Evolutionary conservation across 805 yeast genomes (phyloP), one percentile per base, ranked within the genome.

Genomic region (Wickerhamomyces ciferrii): DNA sequence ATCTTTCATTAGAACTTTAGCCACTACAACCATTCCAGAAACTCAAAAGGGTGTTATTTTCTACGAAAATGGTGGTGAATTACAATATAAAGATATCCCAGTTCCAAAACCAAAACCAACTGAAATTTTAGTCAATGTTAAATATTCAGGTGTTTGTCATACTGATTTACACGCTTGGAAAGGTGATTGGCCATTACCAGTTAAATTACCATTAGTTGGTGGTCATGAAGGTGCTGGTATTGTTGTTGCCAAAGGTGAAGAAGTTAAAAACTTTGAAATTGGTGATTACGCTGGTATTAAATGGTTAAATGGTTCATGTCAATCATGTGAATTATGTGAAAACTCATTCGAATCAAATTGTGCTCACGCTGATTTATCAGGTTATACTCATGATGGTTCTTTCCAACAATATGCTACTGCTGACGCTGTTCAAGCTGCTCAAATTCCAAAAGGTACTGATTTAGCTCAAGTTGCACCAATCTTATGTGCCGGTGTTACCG

Each of bases 361-460:
- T 68, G 91, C 91, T 87, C 43, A 71, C 78, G 67, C 79, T 65
- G 60, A 79, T 54, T 75, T 87, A 62, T 83, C 91, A 19, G 96
- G 96, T 55, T 87, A 85, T 78, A 84, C 90, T 32, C 89, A 83
- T 61, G 92, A 88, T 66, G 96, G 96, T 53, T 81, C 94, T 19
- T 87, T 88, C 83, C 96, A 88, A 68, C 87, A 87, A 69, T 88
- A 87, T 65, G 89, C 89, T 42, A 81, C 91, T 42, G 96, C 92
- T 32, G 91, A 87, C 65, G 92, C 92, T 39, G 76, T 84, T 44
- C 94, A 87, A 62, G 95, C 94, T 27, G 95, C 95, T 23, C 71
- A 75, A 55, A 80, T 87, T 57, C 90, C 94, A 43, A 62, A 72
- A 58, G 85, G 83, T 44, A 71, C 86, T 27, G 90, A 88, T 62